Percentiles rank a stretch among this genome's conserved stretches.
phyloP scores from a whole-genome alignment of 345 rosid species.

The Euphorbia pulcherrima region DNA sequence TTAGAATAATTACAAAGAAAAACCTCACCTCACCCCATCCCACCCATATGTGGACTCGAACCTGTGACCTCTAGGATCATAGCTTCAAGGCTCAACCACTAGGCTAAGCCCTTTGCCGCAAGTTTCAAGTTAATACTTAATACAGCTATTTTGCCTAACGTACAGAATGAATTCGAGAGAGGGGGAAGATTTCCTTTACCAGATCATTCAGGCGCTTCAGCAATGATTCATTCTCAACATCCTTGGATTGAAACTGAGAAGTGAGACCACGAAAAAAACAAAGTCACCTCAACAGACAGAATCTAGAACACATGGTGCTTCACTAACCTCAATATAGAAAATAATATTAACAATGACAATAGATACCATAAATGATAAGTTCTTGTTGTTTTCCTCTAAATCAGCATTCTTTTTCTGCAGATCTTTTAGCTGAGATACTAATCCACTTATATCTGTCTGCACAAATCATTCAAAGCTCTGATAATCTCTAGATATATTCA shows the following conservation, averaged over 20 bases:
- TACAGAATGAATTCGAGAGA: background rate
- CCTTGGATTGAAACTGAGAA: constrained; percentile 61
- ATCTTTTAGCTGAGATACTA: constrained; percentile 78
- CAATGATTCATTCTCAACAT: constrained; percentile 50
- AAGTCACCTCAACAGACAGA: constrained; percentile 10
- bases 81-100: too few relatives aligned
- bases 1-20: too few relatives aligned
- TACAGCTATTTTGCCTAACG: background rate
- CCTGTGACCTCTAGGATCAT: too few relatives aligned
- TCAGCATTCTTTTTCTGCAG: constrained; percentile 64
- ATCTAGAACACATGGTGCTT: background rate
- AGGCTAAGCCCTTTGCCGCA: too few relatives aligned
- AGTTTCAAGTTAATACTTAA: too few relatives aligned
- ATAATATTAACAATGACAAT: background rate
- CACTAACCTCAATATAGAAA: background rate
- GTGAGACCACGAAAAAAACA: constrained; percentile 3
- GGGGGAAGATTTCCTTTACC: constrained; percentile 35
- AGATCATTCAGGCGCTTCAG: constrained; percentile 58
- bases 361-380: constrained; percentile 46
- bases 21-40: too few relatives aligned
- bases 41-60: too few relatives aligned
- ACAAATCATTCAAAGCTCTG: constrained; percentile 6
- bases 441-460: constrained; percentile 84
- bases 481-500: background rate
- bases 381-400: constrained; percentile 62